Conservation (phyloP, 768 basidiomycete genomes). For the Obba rivulosa region DNA sequence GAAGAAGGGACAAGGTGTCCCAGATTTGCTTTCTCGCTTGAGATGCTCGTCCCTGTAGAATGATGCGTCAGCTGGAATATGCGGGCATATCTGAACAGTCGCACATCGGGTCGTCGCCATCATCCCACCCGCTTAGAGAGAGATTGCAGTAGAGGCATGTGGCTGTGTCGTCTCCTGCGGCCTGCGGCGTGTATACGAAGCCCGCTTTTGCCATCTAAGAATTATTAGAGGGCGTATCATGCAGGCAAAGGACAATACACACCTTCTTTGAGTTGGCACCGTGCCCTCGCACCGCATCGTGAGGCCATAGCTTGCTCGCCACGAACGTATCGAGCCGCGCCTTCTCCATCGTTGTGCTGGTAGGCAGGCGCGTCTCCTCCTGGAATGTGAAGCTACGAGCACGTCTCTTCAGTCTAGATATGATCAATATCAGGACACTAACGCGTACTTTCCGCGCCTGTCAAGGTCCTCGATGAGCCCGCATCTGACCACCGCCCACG, state of each 20-base stretch:
- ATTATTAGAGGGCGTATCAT: slow-evolving; percentile 1
- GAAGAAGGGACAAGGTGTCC: slow-evolving; percentile 40
- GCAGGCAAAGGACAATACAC: neutral
- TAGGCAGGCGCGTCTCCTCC: slow-evolving; percentile 60
- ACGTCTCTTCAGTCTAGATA: neutral
- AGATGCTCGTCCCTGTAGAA: slow-evolving; percentile 64
- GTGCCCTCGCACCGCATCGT: slow-evolving; percentile 57
- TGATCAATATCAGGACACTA: neutral
- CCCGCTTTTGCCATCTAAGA: slow-evolving; percentile 84
- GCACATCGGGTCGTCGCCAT: slow-evolving; percentile 82
- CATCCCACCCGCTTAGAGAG: slow-evolving; percentile 82
- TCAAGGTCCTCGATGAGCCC: slow-evolving; percentile 56
- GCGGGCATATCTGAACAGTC: slow-evolving; percentile 23
- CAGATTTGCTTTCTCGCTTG: slow-evolving; percentile 52
- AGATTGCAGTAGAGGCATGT: slow-evolving; percentile 83
- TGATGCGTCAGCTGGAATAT: neutral
- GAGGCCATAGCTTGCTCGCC: slow-evolving; percentile 55
- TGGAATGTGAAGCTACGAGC: slow-evolving; percentile 49
- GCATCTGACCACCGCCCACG: slow-evolving; percentile 82
- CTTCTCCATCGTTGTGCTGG: slow-evolving; percentile 63
- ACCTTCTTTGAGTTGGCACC: slow-evolving; percentile 67
- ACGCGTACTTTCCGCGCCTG: slow-evolving; percentile 47
- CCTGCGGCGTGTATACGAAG: slow-evolving; percentile 73
- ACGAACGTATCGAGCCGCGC: slow-evolving; percentile 66
- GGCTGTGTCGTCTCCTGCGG: slow-evolving; percentile 68